Evolutionary conservation across 768 basidiomycete species (phyloP).

Genomic region (Rhizopogon vinicolor): DNA sequence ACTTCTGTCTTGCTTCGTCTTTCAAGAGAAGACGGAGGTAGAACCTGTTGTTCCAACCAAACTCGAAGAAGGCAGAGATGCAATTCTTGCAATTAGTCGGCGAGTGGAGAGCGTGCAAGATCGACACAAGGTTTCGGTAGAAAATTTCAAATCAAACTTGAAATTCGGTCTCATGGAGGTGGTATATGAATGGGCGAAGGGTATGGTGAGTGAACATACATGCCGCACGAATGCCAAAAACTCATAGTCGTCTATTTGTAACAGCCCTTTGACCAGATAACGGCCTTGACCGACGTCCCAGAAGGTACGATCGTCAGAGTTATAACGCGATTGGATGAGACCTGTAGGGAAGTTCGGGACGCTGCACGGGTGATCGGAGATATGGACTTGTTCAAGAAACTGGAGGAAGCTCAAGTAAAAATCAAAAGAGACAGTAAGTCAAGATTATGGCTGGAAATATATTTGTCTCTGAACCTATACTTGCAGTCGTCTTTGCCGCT

Average conservation of each 20-base stretch:
- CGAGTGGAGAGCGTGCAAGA: slow-evolving; percentile 80
- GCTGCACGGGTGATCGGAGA: slow-evolving; percentile 98
- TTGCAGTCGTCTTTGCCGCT: slow-evolving; percentile 77
- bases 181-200: slow-evolving; percentile 98
- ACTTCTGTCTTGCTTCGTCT: slow-evolving; percentile 92
- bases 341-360: slow-evolving; percentile 94
- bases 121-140: slow-evolving; percentile 68
- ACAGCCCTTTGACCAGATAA: slow-evolving; percentile 96
- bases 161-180: slow-evolving; percentile 94
- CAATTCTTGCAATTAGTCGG: slow-evolving; percentile 74
- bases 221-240: not conserved
- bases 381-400: slow-evolving; percentile 92
- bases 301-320: slow-evolving; percentile 97
- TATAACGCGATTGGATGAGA: slow-evolving; percentile 94
- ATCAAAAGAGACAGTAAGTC: slow-evolving; percentile 95
- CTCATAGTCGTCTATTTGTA: not conserved
- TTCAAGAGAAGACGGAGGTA: slow-evolving; percentile 95
- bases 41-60: slow-evolving; percentile 80
- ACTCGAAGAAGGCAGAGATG: slow-evolving; percentile 74
- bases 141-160: slow-evolving; percentile 72
- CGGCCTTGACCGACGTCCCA: slow-evolving; percentile 85
- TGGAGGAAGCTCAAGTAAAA: slow-evolving; percentile 91
- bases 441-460: not conserved
- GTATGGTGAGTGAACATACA: slow-evolving; percentile 67
- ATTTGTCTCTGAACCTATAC: slow-evolving; percentile 4